Evolutionary conservation across 1,284 basidiomycete genomes (phyloP), one percentile per base, ranked within the genome.

Genomic region (Mycosarcoma mackinlayi): DNA sequence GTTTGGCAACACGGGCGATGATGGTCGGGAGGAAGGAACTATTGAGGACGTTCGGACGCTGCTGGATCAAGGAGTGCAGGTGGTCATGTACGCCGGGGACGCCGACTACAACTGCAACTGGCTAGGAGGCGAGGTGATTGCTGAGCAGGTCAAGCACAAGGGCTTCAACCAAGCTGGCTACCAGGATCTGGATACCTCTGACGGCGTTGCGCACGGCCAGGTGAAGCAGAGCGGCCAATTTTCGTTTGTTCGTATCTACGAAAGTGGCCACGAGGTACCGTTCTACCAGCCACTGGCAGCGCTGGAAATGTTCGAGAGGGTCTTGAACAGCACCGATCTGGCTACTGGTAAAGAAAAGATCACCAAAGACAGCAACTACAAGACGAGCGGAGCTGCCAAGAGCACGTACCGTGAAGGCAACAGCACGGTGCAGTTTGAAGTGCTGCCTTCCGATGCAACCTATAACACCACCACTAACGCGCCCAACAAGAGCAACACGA

Each of bases 21-120:
- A 76, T 24, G 64, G 51, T 4, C 52, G 76, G 3, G 63, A 69
- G 38, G 33, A 31, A 7, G 52, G 51, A n/a, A 67, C 74, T n/a
- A 63, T 73, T 27, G 51, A 69, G 42, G 46, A 69, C 21, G 47
- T 77, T 21, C 46, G 53, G 3, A n/a, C 41, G n/a, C 59, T 77
- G 21, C 41, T 77, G n/a, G 44, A 66, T 1, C 51, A 56, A 24
- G 73, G 71, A 6, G 47, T 76, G 16, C 56, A 63, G 24, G 74
- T 77, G 27, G 64, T 64, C 4, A 49, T 77, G 49, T 62, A 62
- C 30, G 66, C 69, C 4, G 75, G 75, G 9, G 73, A 76, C 28
- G 75, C 75, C 27, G 75, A 76, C 48, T 76, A 73, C 65, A 74
- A 74, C 33, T 76, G 74, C 60, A 76, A 76, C 41, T 76, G 60